Percentiles rank a stretch among this genome's conserved stretches.
These are phyloP conservation scores for Sicyos edulis DNA, from an alignment of 306 rosid genomes.

Conservation along the genomic window DNA sequence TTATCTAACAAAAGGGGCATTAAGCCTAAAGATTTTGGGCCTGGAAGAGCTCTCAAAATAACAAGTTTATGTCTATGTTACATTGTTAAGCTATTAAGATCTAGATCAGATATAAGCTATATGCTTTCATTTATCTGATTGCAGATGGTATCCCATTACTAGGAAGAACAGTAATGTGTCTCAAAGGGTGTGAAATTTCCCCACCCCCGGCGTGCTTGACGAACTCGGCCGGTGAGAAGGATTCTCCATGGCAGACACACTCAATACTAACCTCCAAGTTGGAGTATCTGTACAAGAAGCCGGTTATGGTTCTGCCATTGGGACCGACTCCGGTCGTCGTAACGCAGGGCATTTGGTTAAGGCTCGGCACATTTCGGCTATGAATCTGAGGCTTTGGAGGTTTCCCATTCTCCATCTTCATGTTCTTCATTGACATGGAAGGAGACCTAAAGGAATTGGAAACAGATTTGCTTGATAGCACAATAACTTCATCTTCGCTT, in stretches of 20 bases:
- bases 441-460: background rate
- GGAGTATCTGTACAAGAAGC: slow-evolving; percentile 52
- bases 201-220: slow-evolving; percentile 89
- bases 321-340: slow-evolving; percentile 66
- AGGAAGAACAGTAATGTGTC: slow-evolving; percentile 64
- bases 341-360: slow-evolving; percentile 63
- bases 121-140: background rate
- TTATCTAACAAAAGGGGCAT: background rate
- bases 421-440: slow-evolving; percentile 19
- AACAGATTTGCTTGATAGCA: slow-evolving; percentile 12
- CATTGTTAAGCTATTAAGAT: background rate
- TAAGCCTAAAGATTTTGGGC: background rate
- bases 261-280: slow-evolving; percentile 63
- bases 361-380: background rate
- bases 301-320: slow-evolving; percentile 56
- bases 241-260: slow-evolving; percentile 84
- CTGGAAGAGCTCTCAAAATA: background rate
- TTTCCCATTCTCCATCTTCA: slow-evolving; percentile 24
- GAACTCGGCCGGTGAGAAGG: slow-evolving; percentile 71
- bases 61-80: background rate
- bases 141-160: slow-evolving; percentile 19
- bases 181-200: slow-evolving; percentile 51
- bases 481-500: background rate
- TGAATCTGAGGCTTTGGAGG: slow-evolving; percentile 35
- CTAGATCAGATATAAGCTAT: background rate